These are phyloP conservation scores for Solanum tacnaense DNA, from an alignment of 257 asterid genomes.

Conservation along the genomic window DNA sequence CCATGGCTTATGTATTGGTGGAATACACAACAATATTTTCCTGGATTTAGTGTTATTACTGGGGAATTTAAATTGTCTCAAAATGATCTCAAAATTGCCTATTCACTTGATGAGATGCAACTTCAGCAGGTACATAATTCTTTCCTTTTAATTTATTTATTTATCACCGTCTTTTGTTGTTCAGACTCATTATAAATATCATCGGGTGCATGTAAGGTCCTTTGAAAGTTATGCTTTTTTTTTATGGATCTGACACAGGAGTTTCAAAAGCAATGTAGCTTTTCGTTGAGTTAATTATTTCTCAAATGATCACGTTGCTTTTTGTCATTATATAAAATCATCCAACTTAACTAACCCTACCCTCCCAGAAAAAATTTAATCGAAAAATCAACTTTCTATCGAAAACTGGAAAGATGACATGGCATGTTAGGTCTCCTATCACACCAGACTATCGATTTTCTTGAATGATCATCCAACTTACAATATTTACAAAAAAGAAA, in stretches of 20 bases:
- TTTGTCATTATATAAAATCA: neutral
- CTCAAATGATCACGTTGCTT: neutral
- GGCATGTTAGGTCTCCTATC: neutral
- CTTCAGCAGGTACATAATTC: conserved; percentile 20
- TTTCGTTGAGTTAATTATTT: neutral
- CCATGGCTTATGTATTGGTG: conserved; percentile 77
- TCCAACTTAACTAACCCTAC: neutral
- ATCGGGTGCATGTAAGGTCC: neutral
- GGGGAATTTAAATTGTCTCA: conserved; percentile 35
- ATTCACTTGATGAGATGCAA: conserved; percentile 4
- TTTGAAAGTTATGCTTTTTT: neutral
- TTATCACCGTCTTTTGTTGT: neutral
- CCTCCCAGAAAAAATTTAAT: neutral
- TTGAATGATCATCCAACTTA: neutral
- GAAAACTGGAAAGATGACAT: neutral
- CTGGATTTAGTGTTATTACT: conserved; percentile 42
- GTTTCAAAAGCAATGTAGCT: neutral
- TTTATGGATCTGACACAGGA: neutral
- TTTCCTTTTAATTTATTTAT: neutral
- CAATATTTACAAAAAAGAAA: neutral
- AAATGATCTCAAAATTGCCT: conserved; percentile 35
- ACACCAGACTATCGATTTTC: neutral
- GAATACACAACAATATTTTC: conserved; percentile 67
- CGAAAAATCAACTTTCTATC: neutral
- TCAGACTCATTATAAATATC: neutral